These are phyloP conservation scores for Citrullus amarus DNA, from an alignment of 306 rosid species.

Conservation along the genomic window DNA sequence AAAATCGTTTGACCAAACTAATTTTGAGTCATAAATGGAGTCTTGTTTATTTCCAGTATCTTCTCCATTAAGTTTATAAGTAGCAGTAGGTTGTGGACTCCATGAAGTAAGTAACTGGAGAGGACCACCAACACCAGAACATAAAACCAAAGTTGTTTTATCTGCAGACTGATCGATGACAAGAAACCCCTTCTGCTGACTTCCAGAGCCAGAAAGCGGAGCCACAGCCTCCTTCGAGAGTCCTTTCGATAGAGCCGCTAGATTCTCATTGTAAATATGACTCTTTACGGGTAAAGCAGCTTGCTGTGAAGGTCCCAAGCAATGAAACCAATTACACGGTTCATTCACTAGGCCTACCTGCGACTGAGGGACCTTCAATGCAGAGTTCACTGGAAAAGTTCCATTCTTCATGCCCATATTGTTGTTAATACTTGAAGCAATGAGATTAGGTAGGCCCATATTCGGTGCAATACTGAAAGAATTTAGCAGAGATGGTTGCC, in stretches of 20 bases:
- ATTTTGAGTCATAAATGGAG: constrained; percentile 25
- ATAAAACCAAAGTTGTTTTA: constrained; percentile 50
- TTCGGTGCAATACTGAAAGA: constrained; percentile 26
- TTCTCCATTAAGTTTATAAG: constrained; percentile 16
- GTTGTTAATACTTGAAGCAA: constrained; percentile 25
- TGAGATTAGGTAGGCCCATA: constrained; percentile 35
- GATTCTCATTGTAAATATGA: constrained; percentile 17
- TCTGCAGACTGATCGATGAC: constrained; percentile 60
- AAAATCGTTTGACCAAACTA: constrained; percentile 29
- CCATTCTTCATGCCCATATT: constrained; percentile 25
- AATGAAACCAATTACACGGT: constrained; percentile 61
- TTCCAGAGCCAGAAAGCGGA: constrained; percentile 16
- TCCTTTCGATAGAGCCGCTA: constrained; percentile 12
- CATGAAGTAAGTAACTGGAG: constrained; percentile 38
- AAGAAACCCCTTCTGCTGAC: constrained; percentile 43
- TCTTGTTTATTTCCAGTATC: constrained; percentile 21
- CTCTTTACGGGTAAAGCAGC: constrained; percentile 31
- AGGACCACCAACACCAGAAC: constrained; percentile 46
- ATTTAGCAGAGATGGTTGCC: constrained; percentile 42
- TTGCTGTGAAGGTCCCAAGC: constrained; percentile 48
- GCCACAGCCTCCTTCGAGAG: constrained; percentile 13
- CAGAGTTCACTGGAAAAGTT: constrained; percentile 19
- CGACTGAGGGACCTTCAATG: constrained; percentile 31
- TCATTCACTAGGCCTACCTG: constrained; percentile 39
- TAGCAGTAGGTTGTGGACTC: constrained; percentile 24